These are phyloP conservation scores for Reutealis trisperma DNA, from an alignment of 345 rosid genomes.

Conservation along the genomic window DNA sequence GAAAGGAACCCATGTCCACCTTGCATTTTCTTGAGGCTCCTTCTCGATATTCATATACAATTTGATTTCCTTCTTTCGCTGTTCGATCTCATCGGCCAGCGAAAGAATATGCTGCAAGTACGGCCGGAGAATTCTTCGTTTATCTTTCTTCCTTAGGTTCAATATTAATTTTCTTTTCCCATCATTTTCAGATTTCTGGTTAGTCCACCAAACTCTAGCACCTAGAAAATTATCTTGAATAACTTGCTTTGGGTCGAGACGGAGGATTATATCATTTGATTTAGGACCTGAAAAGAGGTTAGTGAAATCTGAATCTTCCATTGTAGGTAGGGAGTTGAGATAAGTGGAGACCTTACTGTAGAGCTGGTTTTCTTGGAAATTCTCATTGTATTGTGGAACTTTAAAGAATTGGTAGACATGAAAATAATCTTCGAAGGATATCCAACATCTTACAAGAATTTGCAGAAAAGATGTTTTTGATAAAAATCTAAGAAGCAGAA, in stretches of 20 bases:
- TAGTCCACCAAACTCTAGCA: conserved; percentile 24
- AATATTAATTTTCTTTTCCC: conserved; percentile 1
- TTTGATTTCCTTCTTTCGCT: conserved; percentile 24
- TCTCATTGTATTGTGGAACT: conserved; percentile 26
- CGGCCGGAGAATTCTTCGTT: conserved; percentile 21
- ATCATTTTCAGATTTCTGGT: conserved; percentile 3
- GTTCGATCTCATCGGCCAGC: conserved; percentile 15
- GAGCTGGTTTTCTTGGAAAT: conserved; percentile 19
- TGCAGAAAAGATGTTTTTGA: conserved; percentile 22
- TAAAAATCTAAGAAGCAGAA: conserved; percentile 10
- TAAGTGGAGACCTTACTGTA: conserved; percentile 20
- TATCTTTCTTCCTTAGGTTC: conserved; percentile 27
- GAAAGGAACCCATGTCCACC: conserved; percentile 28
- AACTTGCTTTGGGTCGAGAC: conserved; percentile 18
- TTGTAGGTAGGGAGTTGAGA: conserved; percentile 23
- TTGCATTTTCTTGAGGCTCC: background rate
- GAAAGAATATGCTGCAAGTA: conserved; percentile 34
- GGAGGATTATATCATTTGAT: conserved; percentile 27
- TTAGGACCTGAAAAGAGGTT: conserved; percentile 29
- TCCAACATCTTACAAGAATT: conserved; percentile 8
- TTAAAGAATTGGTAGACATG: conserved; percentile 24
- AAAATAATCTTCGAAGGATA: conserved; percentile 20
- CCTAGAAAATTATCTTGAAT: conserved; percentile 22
- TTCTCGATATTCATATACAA: conserved; percentile 14
- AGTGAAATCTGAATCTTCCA: conserved; percentile 23